Evolutionary conservation across 176 grass and related monocot species (phyloP), one percentile per base, ranked within the genome.

Genomic region (Aegilops bicornis): DNA sequence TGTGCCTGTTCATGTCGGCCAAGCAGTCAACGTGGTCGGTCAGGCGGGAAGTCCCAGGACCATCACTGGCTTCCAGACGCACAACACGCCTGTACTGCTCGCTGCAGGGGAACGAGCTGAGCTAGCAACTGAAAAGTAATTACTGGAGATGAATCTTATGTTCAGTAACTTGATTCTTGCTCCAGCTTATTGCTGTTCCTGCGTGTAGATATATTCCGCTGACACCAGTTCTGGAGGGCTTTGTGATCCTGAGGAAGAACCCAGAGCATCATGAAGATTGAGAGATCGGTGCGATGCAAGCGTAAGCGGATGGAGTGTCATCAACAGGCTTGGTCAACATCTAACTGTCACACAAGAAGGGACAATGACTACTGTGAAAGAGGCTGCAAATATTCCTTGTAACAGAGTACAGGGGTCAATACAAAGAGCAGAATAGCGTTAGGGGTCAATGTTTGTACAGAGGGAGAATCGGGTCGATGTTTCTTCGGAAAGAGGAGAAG

Each of bases 1-100:
- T 71, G 92, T 99, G 32, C 97, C 94, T 27, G 97, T 99, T 42
- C 85, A 89, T 16, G 94, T 99, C 83, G 97, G 97, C 31, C 94
- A 99, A 90, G 92, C 97, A n/a, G 94, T 99, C 32, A 94, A 99
- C 63, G 92, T 99, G 13, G 97, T 99, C 50, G 92, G 92, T 75
- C 94, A 99, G 73, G 97, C 97, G 3, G 97, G 97, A 87, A 90
- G 97, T 19, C 97, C 97, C 8, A 99, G 96, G 80, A 96, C 97
- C 8, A 99, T 99, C 33, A 99, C 97, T 9, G 97, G 94, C 7
- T 96, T 96, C n/a, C 97, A 94, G 82, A 99, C 97, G 84, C 97
- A 99, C 85, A 94, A 90, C 1, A 99, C 97, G 3, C 97, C 97
- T 7, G 90, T 99, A n/a, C 86, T 99, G 85, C 94, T 99, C 54